Evolutionary conservation across 495 filamentous ascomycete genomes (phyloP), one percentile per base, ranked within the genome.

Genomic region (Lophiostoma macrostomum): DNA sequence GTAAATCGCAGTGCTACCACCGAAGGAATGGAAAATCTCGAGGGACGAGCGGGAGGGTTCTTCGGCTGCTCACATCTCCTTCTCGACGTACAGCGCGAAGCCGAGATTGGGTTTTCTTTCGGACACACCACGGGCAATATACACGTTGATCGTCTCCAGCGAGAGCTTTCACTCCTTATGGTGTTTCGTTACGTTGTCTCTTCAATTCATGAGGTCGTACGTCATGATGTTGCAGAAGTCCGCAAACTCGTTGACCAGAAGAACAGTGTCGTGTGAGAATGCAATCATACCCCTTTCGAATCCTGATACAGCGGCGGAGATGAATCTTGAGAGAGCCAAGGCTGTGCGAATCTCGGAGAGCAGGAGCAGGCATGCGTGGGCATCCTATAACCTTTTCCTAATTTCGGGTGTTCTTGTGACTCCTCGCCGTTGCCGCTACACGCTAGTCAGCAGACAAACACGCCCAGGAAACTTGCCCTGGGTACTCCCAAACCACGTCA

Each of bases 401-500:
- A 67, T 88, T 90, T 12, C 84, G 83, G 6, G 76, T 61, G 36
- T 74, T 56, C 49, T 83, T 86, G 73, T 88, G n/a, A 90, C 64
- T 88, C 83, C 44, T 85, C 78, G 18, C 85, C 85, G 62, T 90
- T 88, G 36, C 86, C 86, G 23, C 83, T 80, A 45, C 7, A 18
- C 20, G n/a, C n/a, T n/a, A n/a, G n/a, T n/a, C n/a, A n/a, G n/a
- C n/a, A n/a, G n/a, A n/a, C n/a, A n/a, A n/a, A n/a, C n/a, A n/a
- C n/a, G n/a, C n/a, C n/a, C n/a, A n/a, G n/a, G n/a, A n/a, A 13
- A 12, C 39, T 37, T 46, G 48, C 52, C 52, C 85, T 1, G 86
- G 85, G 63, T 88, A 90, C 56, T 90, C 85, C 85, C 86, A 90
- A 62, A 88, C 85, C 40, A 88, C 78, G 53, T 90, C 86, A 63